Conservation (phyloP, 2,329 filamentous ascomycete genomes). For the Fonsecaea erecta region DNA sequence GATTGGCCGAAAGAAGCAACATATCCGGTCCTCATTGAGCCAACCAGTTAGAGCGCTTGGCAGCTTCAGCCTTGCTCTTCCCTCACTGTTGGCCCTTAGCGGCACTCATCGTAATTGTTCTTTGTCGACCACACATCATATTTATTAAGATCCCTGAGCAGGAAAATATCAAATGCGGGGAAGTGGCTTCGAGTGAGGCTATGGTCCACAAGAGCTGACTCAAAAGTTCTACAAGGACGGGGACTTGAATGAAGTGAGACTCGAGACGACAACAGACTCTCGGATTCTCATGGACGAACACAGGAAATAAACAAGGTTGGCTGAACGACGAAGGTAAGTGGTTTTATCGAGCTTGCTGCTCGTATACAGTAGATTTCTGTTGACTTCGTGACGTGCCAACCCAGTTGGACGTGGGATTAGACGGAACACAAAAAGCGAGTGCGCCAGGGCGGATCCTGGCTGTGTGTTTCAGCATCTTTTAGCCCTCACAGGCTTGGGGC, state of each 20-base stretch:
- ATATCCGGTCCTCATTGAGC: slow-evolving; percentile 2
- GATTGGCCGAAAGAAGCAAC: not conserved
- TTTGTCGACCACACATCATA: too few species aligned
- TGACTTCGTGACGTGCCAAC: not conserved
- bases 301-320: not conserved
- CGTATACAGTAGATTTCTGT: not conserved
- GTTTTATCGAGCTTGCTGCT: not conserved
- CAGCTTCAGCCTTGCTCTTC: not conserved
- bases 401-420: slow-evolving; percentile 11
- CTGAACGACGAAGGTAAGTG: not conserved
- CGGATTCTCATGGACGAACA: not conserved
- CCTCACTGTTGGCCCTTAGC: not conserved
- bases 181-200: not conserved
- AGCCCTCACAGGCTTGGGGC: not conserved
- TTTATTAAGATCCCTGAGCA: not conserved
- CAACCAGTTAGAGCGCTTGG: not conserved
- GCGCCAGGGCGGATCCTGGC: slow-evolving; percentile 1
- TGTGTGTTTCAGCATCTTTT: slow-evolving; percentile 10
- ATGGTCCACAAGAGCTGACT: not conserved
- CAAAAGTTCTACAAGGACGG: not conserved
- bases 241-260: not conserved
- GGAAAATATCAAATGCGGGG: not conserved
- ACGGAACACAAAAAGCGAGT: not conserved
- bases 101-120: too few species aligned
- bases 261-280: not conserved